phyloP scores from a whole-genome alignment of 2,329 filamentous ascomycete species.

The Cladophialophora bantiana region DNA sequence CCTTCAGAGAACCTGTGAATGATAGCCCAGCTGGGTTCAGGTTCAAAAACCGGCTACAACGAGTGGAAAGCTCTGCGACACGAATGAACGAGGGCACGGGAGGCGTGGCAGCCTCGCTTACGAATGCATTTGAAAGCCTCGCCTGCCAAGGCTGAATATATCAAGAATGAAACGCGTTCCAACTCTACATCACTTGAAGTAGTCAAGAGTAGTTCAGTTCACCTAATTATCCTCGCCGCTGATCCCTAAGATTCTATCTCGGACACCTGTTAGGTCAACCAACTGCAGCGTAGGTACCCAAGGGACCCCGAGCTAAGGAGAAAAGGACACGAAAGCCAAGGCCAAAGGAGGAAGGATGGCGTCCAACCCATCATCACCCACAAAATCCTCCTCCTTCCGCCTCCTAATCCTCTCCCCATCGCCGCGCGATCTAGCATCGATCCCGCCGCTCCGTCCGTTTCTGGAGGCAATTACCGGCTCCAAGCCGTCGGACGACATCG shows the following conservation, averaged over 20 bases:
- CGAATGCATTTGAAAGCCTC: slow-evolving; percentile 5
- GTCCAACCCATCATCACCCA: background rate
- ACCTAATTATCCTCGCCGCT: background rate
- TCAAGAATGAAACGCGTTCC: background rate
- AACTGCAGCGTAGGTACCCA: background rate
- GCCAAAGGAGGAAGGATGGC: background rate
- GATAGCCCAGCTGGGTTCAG: background rate
- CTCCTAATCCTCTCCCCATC: slow-evolving; percentile 38
- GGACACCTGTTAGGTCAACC: background rate
- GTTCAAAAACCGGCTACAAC: background rate
- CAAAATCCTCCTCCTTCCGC: slow-evolving; percentile 35
- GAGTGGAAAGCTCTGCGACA: background rate
- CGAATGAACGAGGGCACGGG: background rate
- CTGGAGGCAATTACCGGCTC: slow-evolving; percentile 36
- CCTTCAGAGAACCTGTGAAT: background rate
- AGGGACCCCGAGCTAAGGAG: background rate
- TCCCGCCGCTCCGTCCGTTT: slow-evolving; percentile 37
- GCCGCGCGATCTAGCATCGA: slow-evolving; percentile 10
- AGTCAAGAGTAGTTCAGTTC: background rate
- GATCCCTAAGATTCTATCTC: background rate
- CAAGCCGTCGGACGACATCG: slow-evolving; percentile 32
- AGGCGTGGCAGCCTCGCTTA: slow-evolving; percentile 1
- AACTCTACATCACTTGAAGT: background rate
- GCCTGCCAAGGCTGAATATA: slow-evolving; percentile 23
- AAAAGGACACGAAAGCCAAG: background rate